Conservation (phyloP, 1,139 yeast genomes). For the Debaryomycetaceae sp. region DNA sequence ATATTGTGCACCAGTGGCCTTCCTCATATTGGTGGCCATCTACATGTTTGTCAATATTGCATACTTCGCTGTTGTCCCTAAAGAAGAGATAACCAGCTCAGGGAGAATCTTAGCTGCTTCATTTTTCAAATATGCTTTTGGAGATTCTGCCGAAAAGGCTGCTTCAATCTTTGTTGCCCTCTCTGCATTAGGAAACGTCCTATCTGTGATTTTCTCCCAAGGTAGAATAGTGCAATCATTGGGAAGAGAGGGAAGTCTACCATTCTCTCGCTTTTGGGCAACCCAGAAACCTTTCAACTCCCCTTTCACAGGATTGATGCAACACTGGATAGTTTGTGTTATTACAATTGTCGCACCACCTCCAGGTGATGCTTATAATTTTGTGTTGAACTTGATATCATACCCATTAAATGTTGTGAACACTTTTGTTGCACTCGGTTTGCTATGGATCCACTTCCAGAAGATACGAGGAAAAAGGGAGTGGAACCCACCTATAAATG, state of each 20-base stretch:
- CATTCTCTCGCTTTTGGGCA: conserved; percentile 44
- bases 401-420: conserved; percentile 53
- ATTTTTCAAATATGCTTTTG: conserved; percentile 45
- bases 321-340: conserved; percentile 53
- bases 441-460: conserved; percentile 42
- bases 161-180: conserved; percentile 49
- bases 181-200: conserved; percentile 47
- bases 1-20: conserved; percentile 46
- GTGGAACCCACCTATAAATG: conserved; percentile 78
- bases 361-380: conserved; percentile 49
- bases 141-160: conserved; percentile 44
- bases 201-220: conserved; percentile 48
- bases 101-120: conserved; percentile 47
- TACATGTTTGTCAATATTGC: conserved; percentile 62
- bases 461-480: conserved; percentile 46
- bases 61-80: conserved; percentile 56
- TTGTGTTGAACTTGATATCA: conserved; percentile 45
- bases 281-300: conserved; percentile 41
- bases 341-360: conserved; percentile 48
- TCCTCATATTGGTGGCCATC: conserved; percentile 62
- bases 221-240: conserved; percentile 48
- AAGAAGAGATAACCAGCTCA: conserved; percentile 38
- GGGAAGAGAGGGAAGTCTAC: conserved; percentile 48
- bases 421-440: conserved; percentile 41
- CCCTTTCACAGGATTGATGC: conserved; percentile 56